Conservation (phyloP, 805 yeast genomes). For the Yamadazyma endophytica region DNA sequence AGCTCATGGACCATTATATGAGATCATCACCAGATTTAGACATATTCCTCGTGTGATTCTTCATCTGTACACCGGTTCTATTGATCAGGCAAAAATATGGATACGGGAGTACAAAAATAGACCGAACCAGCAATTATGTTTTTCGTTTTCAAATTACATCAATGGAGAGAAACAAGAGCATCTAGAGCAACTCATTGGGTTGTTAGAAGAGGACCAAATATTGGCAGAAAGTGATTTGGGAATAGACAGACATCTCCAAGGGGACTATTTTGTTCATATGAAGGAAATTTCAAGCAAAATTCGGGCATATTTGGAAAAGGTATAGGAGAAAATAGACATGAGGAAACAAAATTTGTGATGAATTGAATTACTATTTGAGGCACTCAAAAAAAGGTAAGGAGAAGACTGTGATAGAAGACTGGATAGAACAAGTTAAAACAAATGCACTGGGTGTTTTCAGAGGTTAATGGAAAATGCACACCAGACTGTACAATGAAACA, state of each 20-base stretch:
- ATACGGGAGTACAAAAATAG: slow-evolving; percentile 24
- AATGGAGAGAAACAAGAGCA: slow-evolving; percentile 31
- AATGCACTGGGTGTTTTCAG: too few species aligned
- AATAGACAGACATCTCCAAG: slow-evolving; percentile 20
- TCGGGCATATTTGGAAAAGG: too few species aligned
- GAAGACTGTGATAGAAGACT: too few species aligned
- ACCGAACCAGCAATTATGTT: slow-evolving; percentile 28
- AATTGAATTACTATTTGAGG: too few species aligned
- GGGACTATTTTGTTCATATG: slow-evolving; percentile 19
- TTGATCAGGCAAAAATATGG: slow-evolving; percentile 59
- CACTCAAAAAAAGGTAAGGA: too few species aligned
- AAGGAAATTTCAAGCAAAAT: slow-evolving; percentile 16
- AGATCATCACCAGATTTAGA: slow-evolving; percentile 24
- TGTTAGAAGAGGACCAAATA: slow-evolving; percentile 19
- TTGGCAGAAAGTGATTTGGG: slow-evolving; percentile 35
- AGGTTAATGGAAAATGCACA: too few species aligned
- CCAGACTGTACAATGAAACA: too few species aligned
- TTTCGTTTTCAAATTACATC: slow-evolving; percentile 53
- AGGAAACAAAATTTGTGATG: too few species aligned
- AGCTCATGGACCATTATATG: slow-evolving; percentile 61
- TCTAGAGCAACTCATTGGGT: slow-evolving; percentile 15
- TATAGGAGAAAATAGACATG: too few species aligned
- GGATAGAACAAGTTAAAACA: too few species aligned
- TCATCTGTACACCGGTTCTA: slow-evolving; percentile 85
- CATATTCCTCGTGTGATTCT: slow-evolving; percentile 48